Evolutionary conservation across 768 basidiomycete species (phyloP), one percentile per base, ranked within the genome.

Genomic region (Tricholoma sp.): DNA sequence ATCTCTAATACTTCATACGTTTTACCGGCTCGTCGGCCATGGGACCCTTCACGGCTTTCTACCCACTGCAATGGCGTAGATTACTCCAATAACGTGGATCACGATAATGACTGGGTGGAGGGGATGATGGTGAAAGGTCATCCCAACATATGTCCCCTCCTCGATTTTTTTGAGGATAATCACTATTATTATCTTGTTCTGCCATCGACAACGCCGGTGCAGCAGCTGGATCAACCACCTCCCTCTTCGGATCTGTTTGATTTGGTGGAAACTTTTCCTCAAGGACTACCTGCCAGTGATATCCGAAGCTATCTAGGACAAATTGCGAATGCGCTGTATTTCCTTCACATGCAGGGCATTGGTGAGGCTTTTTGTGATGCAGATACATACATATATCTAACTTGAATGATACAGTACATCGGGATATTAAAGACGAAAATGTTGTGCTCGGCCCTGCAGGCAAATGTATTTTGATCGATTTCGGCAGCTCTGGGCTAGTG

Each of bases 361-460:
- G 91, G 96, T 89, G 66, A 68, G 84, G 59, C 5, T 19, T 19
- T n/a, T 35, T 46, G 19, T 46, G 11, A 31, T 39, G 22, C 39
- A 16, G 21, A 43, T 52, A 8, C 35, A 52, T 53, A 18, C 52
- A 50, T 51, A 54, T 43, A 41, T 50, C 45, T 59, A 59, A 59
- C 57, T 58, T 50, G 50, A 32, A 41, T 37, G 63, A 50, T 62
- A 9, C 61, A 91, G 90, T 98, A 9, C 96, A 99, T 71, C 90
- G 96, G 53, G 96, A 99, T 66, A 86, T 99, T 71, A 99, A 99
- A 73, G 96, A 99, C 65, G 96, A 99, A 71, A 97, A 98, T 69
- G 89, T 94, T 14, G 87, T 94, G 35, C 79, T 94, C 43, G 91
- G 89, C 7, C 83, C 86, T 14, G 72, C 81, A 46, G 94, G 91